These are phyloP conservation scores for Tilletia indica DNA, from an alignment of 1,284 basidiomycete species.

Conservation along the genomic window DNA sequence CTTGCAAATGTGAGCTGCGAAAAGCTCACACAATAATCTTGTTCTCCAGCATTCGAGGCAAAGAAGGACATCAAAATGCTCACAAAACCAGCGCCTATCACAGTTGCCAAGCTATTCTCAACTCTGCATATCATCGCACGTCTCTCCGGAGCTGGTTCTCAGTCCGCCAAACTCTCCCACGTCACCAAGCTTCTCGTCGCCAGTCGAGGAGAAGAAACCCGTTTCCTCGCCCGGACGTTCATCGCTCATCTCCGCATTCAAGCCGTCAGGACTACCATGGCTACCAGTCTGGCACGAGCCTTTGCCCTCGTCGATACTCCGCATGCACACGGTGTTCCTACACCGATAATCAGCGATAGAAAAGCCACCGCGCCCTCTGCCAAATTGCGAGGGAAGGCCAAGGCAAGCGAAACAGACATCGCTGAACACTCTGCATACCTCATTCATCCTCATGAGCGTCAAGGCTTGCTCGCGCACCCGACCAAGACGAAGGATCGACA, in stretches of 20 bases:
- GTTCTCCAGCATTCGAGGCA: constrained; percentile 40
- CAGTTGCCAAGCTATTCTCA: constrained; percentile 46
- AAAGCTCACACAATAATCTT: not conserved
- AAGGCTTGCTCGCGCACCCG: constrained; percentile 45
- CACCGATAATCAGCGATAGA: not conserved
- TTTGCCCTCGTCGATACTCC: constrained; percentile 63
- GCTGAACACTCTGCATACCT: constrained; percentile 1
- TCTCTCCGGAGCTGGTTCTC: constrained; percentile 72
- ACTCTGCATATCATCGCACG: constrained; percentile 58
- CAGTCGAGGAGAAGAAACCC: constrained; percentile 79
- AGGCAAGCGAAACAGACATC: not conserved
- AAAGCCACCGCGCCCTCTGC: constrained; percentile 7
- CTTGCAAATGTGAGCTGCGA: too few species aligned
- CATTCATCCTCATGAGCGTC: constrained; percentile 29
- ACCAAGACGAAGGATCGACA: constrained; percentile 54
- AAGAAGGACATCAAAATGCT: constrained; percentile 49
- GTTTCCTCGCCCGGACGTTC: constrained; percentile 79
- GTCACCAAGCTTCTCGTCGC: constrained; percentile 80
- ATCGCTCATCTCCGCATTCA: constrained; percentile 76
- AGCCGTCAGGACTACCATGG: constrained; percentile 78
- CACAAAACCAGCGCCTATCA: constrained; percentile 45
- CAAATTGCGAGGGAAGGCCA: constrained; percentile 20
- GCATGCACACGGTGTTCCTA: constrained; percentile 5
- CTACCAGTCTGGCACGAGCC: constrained; percentile 78
- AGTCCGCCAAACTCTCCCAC: constrained; percentile 72